Evolutionary conservation across 108 stramenopile genomes (phyloP).

Genomic region (Hondaea fermentalgiana): DNA sequence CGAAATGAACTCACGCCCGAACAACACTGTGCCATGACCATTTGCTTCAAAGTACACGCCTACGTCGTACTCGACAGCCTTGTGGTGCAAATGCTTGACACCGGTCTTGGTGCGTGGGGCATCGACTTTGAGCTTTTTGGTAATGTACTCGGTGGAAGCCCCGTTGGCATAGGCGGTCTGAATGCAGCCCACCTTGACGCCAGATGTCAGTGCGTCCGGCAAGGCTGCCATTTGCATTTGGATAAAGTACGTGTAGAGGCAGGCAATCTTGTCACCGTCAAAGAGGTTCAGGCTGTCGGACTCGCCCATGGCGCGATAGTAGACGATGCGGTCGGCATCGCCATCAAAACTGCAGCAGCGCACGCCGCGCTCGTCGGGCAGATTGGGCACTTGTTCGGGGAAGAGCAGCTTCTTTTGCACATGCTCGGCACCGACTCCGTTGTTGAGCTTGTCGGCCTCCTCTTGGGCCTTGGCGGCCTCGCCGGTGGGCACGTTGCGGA

Average conservation of each 20-base stretch:
- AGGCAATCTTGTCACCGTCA: slow-evolving; percentile 95
- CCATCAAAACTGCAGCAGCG: slow-evolving; percentile 76
- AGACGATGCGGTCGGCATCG: slow-evolving; percentile 96
- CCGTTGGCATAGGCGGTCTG: slow-evolving; percentile 99
- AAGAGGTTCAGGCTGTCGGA: slow-evolving; percentile 53
- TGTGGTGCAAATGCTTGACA: slow-evolving; percentile 91
- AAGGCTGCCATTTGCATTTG: slow-evolving; percentile 24
- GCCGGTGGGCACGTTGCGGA: neutral
- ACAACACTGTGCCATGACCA: slow-evolving; percentile 96
- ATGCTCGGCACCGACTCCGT: slow-evolving; percentile 82
- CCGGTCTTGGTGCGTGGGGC: slow-evolving; percentile 54
- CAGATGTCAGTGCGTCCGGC: neutral
- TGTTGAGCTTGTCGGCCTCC: slow-evolving; percentile 60
- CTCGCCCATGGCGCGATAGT: slow-evolving; percentile 55
- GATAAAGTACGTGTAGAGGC: slow-evolving; percentile 70
- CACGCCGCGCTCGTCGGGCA: neutral
- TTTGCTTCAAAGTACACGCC: slow-evolving; percentile 99
- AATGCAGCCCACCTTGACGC: slow-evolving; percentile 68
- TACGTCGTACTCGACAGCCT: slow-evolving; percentile 81
- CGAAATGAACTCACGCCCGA: slow-evolving; percentile 50
- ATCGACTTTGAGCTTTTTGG: neutral
- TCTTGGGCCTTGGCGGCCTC: neutral
- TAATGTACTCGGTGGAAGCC: slow-evolving; percentile 72
- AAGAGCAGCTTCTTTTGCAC: slow-evolving; percentile 73
- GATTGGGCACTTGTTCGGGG: slow-evolving; percentile 50